Evolutionary conservation across 108 stramenopile species (phyloP), one percentile per base, ranked within the genome.

Genomic region (Schizochytrium sp.): DNA sequence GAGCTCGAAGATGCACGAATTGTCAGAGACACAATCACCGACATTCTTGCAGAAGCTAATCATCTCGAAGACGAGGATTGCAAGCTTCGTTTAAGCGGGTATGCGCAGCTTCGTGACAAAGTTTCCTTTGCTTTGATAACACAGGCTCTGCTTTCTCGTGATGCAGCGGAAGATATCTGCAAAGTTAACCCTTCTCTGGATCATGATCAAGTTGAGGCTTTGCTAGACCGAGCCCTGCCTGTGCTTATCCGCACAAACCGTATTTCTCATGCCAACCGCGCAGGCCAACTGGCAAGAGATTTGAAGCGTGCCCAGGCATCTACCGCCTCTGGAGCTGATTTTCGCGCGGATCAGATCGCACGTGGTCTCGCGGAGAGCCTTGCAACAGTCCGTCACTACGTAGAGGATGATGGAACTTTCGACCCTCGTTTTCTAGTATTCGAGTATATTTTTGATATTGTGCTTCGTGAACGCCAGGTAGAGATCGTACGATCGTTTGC

Each of bases 341-440:
- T 83, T 83, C 76, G 76, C 0, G 76, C 76, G 12, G 53, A 83
- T 38, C 76, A 83, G 53, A 47, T 83, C 5, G 47, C 76, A 42
- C 47, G 76, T 10, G 40, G 50, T 10, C 53, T 83, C 47, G 76
- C 53, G 28, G 76, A 83, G 76, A 55, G 50, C 12, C 53, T 83
- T 47, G 13, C 50, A 8, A 55, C 76, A 7, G 53, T 55, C 15
- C 76, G 76, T 5, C 76, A 83, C 47, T 83, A 83, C 1, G 50
- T 83, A 53, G 76, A 83, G 50, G 53, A 49, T 0, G 76, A 83
- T 40, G 50, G 47, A 13, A 38, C 47, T 1, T 96, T 98, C 72
- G 98, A 99, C 89, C 98, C 99, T 15, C 91, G 98, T 57, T 98
- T 96, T 89, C 94, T 99, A 88, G 97, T 99, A 17, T 98, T 99